Percentiles rank a stretch among this genome's conserved stretches.
These are phyloP conservation scores for Cantharellus anzutake DNA, from an alignment of 768 basidiomycete species.

Conservation along the genomic window DNA sequence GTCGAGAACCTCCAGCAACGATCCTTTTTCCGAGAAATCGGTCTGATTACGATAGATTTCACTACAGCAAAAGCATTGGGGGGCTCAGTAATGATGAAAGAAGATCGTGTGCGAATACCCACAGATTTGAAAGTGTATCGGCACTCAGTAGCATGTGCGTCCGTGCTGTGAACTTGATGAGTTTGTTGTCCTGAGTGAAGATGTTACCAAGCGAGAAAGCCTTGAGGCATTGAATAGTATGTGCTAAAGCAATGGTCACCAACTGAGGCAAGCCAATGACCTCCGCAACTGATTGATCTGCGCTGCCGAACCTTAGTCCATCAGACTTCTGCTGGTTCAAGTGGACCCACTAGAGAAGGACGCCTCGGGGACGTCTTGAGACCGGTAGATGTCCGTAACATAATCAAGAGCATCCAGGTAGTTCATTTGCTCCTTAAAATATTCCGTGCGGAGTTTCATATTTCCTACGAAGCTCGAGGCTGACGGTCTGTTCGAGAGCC, in stretches of 20 bases:
- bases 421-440: conserved; percentile 31
- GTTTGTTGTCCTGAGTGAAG: conserved; percentile 58
- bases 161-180: conserved; percentile 54
- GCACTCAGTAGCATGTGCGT: conserved; percentile 76
- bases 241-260: conserved; percentile 54
- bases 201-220: conserved; percentile 63
- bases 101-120: conserved; percentile 10
- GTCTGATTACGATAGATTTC: conserved; percentile 91
- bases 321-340: not conserved
- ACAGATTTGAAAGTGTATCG: conserved; percentile 72
- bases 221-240: conserved; percentile 47
- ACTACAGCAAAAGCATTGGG: conserved; percentile 16
- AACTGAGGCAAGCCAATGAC: conserved; percentile 47
- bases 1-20: conserved; percentile 73
- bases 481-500: too few relatives aligned
- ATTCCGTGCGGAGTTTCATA: conserved; percentile 36
- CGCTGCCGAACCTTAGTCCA: not conserved
- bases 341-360: conserved; percentile 19
- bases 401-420: conserved; percentile 53
- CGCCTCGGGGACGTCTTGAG: conserved; percentile 23
- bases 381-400: conserved; percentile 44
- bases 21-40: conserved; percentile 51
- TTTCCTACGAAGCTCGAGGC: not conserved
- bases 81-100: not conserved
- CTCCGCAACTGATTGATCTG: conserved; percentile 44